Evolutionary conservation across 768 basidiomycete genomes (phyloP), one percentile per base, ranked within the genome.

Genomic region (Mycena vulgaris): DNA sequence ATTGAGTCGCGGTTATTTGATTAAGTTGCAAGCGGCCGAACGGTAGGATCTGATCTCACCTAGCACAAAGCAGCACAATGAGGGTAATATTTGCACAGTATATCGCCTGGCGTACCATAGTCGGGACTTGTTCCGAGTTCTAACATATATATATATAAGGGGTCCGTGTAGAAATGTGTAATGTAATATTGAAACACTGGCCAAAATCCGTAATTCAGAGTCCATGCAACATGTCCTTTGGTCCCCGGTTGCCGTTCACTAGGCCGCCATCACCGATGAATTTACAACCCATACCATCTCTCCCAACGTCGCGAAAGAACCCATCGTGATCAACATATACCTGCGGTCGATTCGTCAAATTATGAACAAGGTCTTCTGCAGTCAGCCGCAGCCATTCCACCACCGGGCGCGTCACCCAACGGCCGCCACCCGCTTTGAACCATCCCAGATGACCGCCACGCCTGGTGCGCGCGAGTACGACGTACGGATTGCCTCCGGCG

Each of bases 371-470:
- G 21, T 53, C 62, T 23, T 53, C 51, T 30, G 51, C 62, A 53
- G 39, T 42, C 51, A 53, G 25, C 3, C 39, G 37, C 3, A 63
- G 19, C 62, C 49, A 63, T 17, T 63, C 62, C 51, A 53, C 3
- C 51, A 53, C 62, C 2, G 62, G 49, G 1, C n/a, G 49, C 37
- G 62, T 63, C 25, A 53, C 35, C 62, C 62, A 63, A n/a, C 62
- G 62, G 11, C 62, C 62, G 3, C 61, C 61, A 17, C 51, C 62
- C 8, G 35, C 51, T n/a, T 63, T 63, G 49, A 53, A 53, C 39
- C 62, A 52, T 23, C 37, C 62, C 11, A 63, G 62, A 63, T 63
- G 62, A 3, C 62, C 62, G 5, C 62, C 62, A 21, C 25, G 3
- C 11, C 39, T 63, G 39, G 37, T 63, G 37, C 62, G 62, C 40